Evolutionary conservation across 495 filamentous ascomycete genomes (phyloP), one percentile per base, ranked within the genome.

Genomic region (Penicillium simplicissimum): DNA sequence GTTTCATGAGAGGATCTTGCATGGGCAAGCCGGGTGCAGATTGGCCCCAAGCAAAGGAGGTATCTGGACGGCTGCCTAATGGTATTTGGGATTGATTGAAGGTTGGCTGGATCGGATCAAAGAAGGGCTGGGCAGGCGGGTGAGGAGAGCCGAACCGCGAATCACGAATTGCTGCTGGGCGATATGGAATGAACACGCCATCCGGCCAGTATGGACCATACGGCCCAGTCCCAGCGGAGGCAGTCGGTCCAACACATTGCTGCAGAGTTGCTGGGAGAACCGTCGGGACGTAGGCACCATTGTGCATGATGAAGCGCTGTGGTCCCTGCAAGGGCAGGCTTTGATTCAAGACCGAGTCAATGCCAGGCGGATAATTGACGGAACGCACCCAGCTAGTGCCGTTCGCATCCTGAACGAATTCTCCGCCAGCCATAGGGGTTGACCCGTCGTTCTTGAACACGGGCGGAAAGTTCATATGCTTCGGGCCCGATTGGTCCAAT

Each of bases 201-300:
- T 96, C 87, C 13, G 87, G 86, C 90, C 90, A 95, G 64, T 89
- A 89, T 15, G 88, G 85, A 3, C 90, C 90, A 72, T 85, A 90
- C 15, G 88, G 84, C 4, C 86, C 87, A 37, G 84, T 85, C 34
- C 86, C 87, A 60, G 90, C 90, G 17, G 89, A 89, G 21, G 88
- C 86, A 3, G 90, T 91, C 36, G 90, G 90, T 8, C 88, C 86
- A 33, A 87, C 74, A 47, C 82, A 82, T 35, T 87, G 86, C 60
- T 93, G 90, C 57, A 90, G 85, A 25, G 86, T 82, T 10, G 90
- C 87, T 8, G 89, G 89, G 13, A 92, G 70, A 14, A 89, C 85
- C 1, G 87, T 89, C 10, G 90, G 89, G 42, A 91, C 74, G 56
- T 82, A 80, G 54, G 82, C 72, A 28, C 76, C 77, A 43, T 81